Base-by-base conservation (phyloP, 495 filamentous ascomycete species). In the Daldinia childiae region DNA sequence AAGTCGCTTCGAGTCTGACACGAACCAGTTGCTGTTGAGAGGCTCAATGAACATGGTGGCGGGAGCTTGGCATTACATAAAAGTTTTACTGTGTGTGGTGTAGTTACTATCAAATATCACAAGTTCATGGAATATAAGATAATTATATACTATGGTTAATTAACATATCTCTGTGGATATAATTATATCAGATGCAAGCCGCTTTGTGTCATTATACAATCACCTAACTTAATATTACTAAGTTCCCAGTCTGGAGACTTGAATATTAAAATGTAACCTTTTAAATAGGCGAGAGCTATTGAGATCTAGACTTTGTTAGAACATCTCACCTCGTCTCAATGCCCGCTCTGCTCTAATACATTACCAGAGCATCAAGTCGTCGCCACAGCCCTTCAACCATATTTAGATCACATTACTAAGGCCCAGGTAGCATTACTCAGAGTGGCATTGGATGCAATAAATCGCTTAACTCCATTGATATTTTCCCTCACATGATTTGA, bases 331-430 rank as follows among this genome's bases (percentile, higher is more conserved):
- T 21, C 9, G 39, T 7, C 6, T n/a, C 3, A n/a, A 39, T 39
- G 8, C 8, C 32, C 9, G 34, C 3, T 48, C 9, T 24, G 11
- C 19, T 48, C 2, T 48, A 11, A 48, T 48, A 48, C 11, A 48
- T 48, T 21, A 24, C 3, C 24, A 24, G 21, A 21, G 2, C 9
- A 48, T 48, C 17, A 24, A 21, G 43, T 24, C 9, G 43, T 48
- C 24, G 17, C 24, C 4, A 14, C 1, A 9, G 4, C 3, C 11
- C 21, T 12, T 48, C 8, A 21, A 24, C 17, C 43, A 24, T 48
- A 48, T 48, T 48, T 48, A 48, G 43, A 48, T 24, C 19, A 5
- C 19, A 48, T 48, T 48, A 48, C 43, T 48, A 24, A 48, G 43
- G 43, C 9, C 19, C 19, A 48, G 7, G 17, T 19, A 19, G 11